Evolutionary conservation across 169 alveolate species (phyloP), one percentile per base, ranked within the genome.

Genomic region (Fabrea salina): DNA sequence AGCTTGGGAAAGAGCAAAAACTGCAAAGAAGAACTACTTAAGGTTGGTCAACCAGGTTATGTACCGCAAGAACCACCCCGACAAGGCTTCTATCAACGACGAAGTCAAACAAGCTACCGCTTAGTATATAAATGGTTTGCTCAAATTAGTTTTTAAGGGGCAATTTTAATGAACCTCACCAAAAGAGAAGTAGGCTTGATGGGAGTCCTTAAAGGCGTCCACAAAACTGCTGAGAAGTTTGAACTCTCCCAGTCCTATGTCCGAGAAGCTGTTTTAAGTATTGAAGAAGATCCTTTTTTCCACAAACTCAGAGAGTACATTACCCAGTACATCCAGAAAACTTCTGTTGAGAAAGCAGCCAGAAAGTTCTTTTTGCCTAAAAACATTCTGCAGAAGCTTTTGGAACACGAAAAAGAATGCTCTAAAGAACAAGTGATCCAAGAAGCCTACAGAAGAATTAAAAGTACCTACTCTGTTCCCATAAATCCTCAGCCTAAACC

Each of bases 1-100:
- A 43, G 86, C 92, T 47, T 92, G 91, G 75, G 83, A 72, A 66
- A 78, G 78, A 68, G 75, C 89, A 53, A 93, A 92, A 86, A 86
- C 86, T 51, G 88, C 87, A n/a, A 37, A 89, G 30, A 89, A 85
- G 80, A 96, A 84, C 61, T 91, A 91, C 80, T 82, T 77, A 51
- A 59, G 75, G 85, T 66, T 92, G 83, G 19, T 68, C n/a, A 19
- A 44, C 19, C 19, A 68, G 67, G 57, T 68, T 44, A n/a, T n/a
- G n/a, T n/a, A n/a, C n/a, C n/a, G n/a, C n/a, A n/a, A n/a, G n/a
- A n/a, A n/a, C n/a, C n/a, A n/a, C n/a, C n/a, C n/a, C n/a, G n/a
- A n/a, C n/a, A n/a, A n/a, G n/a, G n/a, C n/a, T n/a, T n/a, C n/a
- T n/a, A n/a, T n/a, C n/a, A n/a, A n/a, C n/a, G n/a, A n/a, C n/a